Evolutionary conservation across 1,139 yeast genomes (phyloP).

Genomic region (Keqinozyma sinolaborantium): DNA sequence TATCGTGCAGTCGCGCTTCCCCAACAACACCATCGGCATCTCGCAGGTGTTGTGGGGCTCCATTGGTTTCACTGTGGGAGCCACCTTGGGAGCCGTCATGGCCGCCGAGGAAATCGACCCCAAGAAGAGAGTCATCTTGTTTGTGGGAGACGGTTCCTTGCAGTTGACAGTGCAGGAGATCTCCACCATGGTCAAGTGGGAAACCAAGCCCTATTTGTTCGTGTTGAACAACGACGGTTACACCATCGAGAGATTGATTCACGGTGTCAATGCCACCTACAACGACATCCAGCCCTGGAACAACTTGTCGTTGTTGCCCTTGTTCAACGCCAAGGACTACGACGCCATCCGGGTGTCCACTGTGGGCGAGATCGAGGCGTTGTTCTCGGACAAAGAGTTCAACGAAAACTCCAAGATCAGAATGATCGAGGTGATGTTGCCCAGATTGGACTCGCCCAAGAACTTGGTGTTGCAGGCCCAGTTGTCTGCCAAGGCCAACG

Average conservation of each 20-base stretch:
- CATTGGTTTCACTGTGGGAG: constrained; percentile 85
- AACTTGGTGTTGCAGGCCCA: constrained; percentile 69
- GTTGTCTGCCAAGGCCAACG: constrained; percentile 67
- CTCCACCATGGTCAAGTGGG: constrained; percentile 80
- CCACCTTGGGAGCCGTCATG: constrained; percentile 79
- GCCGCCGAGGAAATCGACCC: constrained; percentile 77
- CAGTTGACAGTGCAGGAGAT: constrained; percentile 88
- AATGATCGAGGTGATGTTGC: constrained; percentile 75
- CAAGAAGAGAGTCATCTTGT: constrained; percentile 68
- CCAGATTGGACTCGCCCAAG: constrained; percentile 77
- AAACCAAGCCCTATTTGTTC: constrained; percentile 74
- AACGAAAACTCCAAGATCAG: constrained; percentile 63
- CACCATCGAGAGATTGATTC: constrained; percentile 86
- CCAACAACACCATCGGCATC: constrained; percentile 68
- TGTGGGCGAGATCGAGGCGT: constrained; percentile 61
- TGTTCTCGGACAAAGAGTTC: constrained; percentile 54
- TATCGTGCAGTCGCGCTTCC: constrained; percentile 75
- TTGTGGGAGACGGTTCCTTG: constrained; percentile 88
- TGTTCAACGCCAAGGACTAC: constrained; percentile 67
- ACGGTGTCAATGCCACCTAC: constrained; percentile 72
- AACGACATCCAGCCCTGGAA: constrained; percentile 85
- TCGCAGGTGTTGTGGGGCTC: constrained; percentile 92
- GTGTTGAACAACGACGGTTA: constrained; percentile 84
- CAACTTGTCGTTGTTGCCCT: constrained; percentile 61
- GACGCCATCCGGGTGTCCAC: constrained; percentile 56